phyloP scores from a whole-genome alignment of 108 stramenopile genomes.

The Skeletonema costatum region DNA sequence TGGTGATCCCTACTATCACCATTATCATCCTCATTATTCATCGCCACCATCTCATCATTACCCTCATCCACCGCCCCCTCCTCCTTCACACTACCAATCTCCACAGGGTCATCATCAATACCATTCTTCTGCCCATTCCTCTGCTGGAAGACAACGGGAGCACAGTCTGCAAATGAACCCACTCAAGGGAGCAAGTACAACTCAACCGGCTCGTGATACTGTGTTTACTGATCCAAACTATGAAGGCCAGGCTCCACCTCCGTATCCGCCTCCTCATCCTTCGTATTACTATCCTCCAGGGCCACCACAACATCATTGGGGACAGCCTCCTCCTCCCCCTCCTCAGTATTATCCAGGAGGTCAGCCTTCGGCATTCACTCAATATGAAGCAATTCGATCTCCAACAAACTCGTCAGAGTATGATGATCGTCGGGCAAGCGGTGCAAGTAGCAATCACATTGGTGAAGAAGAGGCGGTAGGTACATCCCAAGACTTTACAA shows the following conservation, averaged over 20 bases:
- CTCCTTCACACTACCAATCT: not conserved
- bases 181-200: slow-evolving; percentile 9
- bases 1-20: slow-evolving; percentile 10
- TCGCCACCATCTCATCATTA: slow-evolving; percentile 36
- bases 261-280: slow-evolving; percentile 18
- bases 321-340: slow-evolving; percentile 17
- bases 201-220: slow-evolving; percentile 12
- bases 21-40: slow-evolving; percentile 6
- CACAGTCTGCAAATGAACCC: slow-evolving; percentile 28
- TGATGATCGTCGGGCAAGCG: not conserved
- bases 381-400: slow-evolving; percentile 5
- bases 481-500: slow-evolving; percentile 43
- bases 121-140: not conserved
- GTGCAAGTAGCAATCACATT: not conserved
- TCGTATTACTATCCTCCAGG: slow-evolving; percentile 3
- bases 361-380: slow-evolving; percentile 32
- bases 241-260: slow-evolving; percentile 1
- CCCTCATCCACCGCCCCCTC: not conserved
- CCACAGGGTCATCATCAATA: not conserved
- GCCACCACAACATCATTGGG: slow-evolving; percentile 12
- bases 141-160: slow-evolving; percentile 6
- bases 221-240: slow-evolving; percentile 2
- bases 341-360: slow-evolving; percentile 11
- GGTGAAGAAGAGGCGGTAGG: slow-evolving; percentile 6
- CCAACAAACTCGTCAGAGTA: not conserved